Base-by-base conservation (phyloP, 192 early-diverging fungal genomes). In the Coemansia sp. region DNA sequence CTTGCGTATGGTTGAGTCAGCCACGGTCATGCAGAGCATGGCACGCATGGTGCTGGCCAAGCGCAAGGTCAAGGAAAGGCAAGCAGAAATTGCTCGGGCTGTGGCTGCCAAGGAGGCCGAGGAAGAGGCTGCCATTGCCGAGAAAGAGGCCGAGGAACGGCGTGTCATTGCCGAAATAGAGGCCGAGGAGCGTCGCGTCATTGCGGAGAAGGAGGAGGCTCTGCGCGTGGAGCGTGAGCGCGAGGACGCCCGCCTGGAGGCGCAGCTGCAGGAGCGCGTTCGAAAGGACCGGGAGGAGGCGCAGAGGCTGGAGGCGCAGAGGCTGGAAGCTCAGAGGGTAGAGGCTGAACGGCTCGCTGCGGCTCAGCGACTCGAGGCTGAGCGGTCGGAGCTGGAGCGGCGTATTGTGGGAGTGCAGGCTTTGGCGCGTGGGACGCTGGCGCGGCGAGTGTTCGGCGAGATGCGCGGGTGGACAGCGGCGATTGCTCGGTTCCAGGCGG, bases 41-140 rank as follows among this genome's bases (percentile, higher is more conserved):
- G 70, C 73, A 1, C 85, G 88, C 42, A 85, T 83, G 27, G 73
- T 76, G 12, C 61, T 88, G 26, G 81, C 70, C 32, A 71, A 85
- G 43, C 70, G 78, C 24, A 41, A 60, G 17, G 71, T 83, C 21
- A 34, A 56, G 0, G 56, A 11, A 3, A 22, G 67, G 52, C 65
- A 57, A 32, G 65, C 61, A 21, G 63, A 65, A 24, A 54, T 37
- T 11, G 46, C 41, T 26, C 37, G 61, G 2, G 36, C 26, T 26
- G 39, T 35, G 36, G 46, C 35, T 7, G 37, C 38, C 29, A 36
- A 53, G 24, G 50, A 40, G 63, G 73, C 21, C 5, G 27, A 41
- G 52, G 29, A 18, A 2, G 48, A 14, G 26, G 17, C 17, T 26
- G 46, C 12, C 22, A 26, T 26, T 52, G 29, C 18, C 22, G 10